phyloP scores from a whole-genome alignment of 1,139 yeast genomes.

The Hansenula lynferdii region DNA sequence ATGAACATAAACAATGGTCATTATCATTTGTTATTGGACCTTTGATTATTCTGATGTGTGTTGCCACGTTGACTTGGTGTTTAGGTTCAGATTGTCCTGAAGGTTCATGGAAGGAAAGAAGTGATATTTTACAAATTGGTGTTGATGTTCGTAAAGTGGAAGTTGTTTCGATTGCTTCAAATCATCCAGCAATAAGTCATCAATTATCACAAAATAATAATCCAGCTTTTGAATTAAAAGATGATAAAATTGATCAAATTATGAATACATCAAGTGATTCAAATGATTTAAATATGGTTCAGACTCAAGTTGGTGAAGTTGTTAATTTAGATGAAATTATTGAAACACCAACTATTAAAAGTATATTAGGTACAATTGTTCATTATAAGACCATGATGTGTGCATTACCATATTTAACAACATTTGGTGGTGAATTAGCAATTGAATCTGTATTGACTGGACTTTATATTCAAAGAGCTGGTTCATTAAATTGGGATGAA shows the following conservation, averaged over 20 bases:
- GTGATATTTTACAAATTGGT: conserved; percentile 22
- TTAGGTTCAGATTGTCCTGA: conserved; percentile 31
- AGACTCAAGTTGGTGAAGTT: conserved; percentile 16
- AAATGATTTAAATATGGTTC: conserved; percentile 5
- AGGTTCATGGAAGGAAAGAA: conserved; percentile 28
- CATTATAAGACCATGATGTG: conserved; percentile 26
- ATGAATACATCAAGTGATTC: not conserved
- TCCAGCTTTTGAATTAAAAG: conserved; percentile 2
- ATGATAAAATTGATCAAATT: conserved; percentile 4
- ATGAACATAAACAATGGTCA: conserved; percentile 25
- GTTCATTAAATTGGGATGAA: conserved; percentile 21
- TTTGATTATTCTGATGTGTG: conserved; percentile 23
- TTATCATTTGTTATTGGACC: conserved; percentile 29
- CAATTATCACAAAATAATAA: not conserved
- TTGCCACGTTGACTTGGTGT: conserved; percentile 21
- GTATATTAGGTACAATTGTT: conserved; percentile 18
- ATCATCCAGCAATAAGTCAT: conserved; percentile 10
- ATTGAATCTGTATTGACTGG: conserved; percentile 28
- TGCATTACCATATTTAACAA: conserved; percentile 26
- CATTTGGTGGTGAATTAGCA: conserved; percentile 32
- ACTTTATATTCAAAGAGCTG: conserved; percentile 19
- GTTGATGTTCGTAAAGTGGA: conserved; percentile 19
- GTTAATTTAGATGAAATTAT: conserved; percentile 23
- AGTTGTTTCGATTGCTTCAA: conserved; percentile 15
- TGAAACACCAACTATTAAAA: conserved; percentile 23